Base-by-base conservation (phyloP, 208 protist species). In the Endotrypanum monterogeii region DNA sequence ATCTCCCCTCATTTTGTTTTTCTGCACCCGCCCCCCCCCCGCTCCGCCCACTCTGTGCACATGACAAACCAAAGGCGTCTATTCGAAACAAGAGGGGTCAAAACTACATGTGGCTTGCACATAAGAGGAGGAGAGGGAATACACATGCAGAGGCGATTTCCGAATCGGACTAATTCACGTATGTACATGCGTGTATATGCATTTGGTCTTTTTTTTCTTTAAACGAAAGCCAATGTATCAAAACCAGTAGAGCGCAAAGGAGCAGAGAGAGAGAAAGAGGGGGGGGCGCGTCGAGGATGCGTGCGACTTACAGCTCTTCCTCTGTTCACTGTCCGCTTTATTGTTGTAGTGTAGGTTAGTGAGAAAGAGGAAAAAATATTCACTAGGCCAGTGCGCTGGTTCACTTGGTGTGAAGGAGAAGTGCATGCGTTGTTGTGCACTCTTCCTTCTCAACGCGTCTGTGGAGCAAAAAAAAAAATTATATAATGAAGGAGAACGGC, bases 321-420 rank as follows among this genome's bases (percentile, higher is more conserved):
- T 70, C 32, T 12, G 5, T 20, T 23, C 35, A 18, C 8, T 70
- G 66, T 9, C 30, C 9, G n/a, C 25, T 65, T 65, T 16, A 39
- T 62, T 25, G 23, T 44, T 65, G 28, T 62, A 74, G 41, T 60
- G 35, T 58, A 46, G 50, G 5, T 25, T 68, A 55, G 71, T 41
- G 50, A 66, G 32, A 77, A 65, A 66, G 65, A 78, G 63, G 60
- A 71, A 62, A 76, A 62, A 65, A 32, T 35, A 74, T 30, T 3
- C 20, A 58, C 18, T 68, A 61, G 20, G 23, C 35, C 57, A 14
- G 35, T 5, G 28, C 46, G 16, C 0, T 30, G 37, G 3, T n/a
- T 7, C 23, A 8, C 37, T 41, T 65, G 11, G n/a, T n/a, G 37
- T 48, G 60, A 65, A 46, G 8, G 11, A 23, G 32, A n/a, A 48